A percentile compares a stretch with the other conserved stretches of the same genome.
phyloP scores from a whole-genome alignment of 129 eudicot genomes.

The Centaurea solstitialis region DNA sequence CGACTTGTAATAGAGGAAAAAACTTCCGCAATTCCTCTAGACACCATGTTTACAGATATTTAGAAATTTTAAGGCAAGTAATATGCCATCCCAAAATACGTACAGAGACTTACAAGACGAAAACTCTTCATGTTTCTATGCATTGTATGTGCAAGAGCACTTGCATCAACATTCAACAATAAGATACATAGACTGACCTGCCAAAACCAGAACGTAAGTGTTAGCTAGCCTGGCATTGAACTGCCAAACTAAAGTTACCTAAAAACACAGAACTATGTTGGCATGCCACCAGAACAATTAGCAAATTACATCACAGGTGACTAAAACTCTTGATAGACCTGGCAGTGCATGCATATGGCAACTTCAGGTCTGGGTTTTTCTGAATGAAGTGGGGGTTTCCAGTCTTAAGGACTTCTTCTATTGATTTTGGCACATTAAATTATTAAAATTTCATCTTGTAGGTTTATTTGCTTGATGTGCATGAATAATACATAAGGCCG shows the following conservation, averaged over 20 bases:
- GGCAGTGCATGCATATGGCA: no score
- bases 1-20: conserved; percentile 55
- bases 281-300: not conserved
- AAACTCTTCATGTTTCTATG: conserved; percentile 6
- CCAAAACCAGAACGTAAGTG: conserved; percentile 14
- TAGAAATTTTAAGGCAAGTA: conserved; percentile 18
- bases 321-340: not conserved
- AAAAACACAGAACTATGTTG: not conserved
- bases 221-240: not conserved
- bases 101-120: conserved; percentile 8
- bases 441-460: not conserved
- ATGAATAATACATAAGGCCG: not conserved
- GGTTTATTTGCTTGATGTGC: not conserved
- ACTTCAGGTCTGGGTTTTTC: no score
- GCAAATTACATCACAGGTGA: not conserved
- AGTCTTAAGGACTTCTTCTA: not conserved
- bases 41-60: conserved; percentile 52
- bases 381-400: no score
- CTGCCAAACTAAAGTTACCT: not conserved
- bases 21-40: conserved; percentile 53
- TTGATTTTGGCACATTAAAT: not conserved
- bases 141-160: conserved; percentile 16
- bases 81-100: conserved; percentile 26
- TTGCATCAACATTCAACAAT: conserved; percentile 21
- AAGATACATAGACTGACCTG: conserved; percentile 25